A percentile compares a stretch with the other conserved stretches of the same genome.
phyloP scores from a whole-genome alignment of 2,329 filamentous ascomycete species.

The Diaporthe helianthi region DNA sequence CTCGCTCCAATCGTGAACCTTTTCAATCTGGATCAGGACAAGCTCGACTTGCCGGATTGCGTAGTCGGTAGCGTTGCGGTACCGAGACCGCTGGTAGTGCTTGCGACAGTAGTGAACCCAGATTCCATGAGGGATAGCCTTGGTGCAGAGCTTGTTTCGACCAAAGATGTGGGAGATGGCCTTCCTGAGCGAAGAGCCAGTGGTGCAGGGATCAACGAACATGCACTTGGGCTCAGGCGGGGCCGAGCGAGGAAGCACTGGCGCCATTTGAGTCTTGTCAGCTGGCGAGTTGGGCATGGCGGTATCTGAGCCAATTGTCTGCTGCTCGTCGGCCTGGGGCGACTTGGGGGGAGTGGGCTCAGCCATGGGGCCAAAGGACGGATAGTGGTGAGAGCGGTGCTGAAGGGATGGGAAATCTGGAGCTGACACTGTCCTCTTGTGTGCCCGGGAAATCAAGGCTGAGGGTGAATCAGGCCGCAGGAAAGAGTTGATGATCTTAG shows the following conservation, averaged over 20 bases:
- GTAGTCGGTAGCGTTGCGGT: conserved; percentile 69
- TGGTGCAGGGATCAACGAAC: conserved; percentile 64
- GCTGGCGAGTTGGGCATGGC: conserved; percentile 23
- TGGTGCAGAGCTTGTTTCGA: conserved; percentile 80
- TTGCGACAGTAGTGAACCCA: conserved; percentile 84
- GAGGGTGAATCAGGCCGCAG: conserved; percentile 37
- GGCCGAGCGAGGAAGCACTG: not conserved
- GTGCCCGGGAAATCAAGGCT: conserved; percentile 41
- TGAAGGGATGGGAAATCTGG: conserved; percentile 51
- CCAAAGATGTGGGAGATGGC: conserved; percentile 84
- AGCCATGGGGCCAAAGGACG: conserved; percentile 38
- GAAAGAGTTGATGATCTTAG: conserved; percentile 31
- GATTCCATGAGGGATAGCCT: conserved; percentile 70
- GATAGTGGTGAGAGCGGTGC: conserved; percentile 36
- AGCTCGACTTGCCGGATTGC: conserved; percentile 69
- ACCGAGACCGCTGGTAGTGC: conserved; percentile 79
- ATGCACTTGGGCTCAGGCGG: conserved; percentile 52
- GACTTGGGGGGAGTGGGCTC: conserved; percentile 41
- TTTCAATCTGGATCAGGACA: conserved; percentile 66
- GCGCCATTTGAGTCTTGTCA: not conserved
- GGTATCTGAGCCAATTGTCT: conserved; percentile 36
- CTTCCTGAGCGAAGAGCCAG: conserved; percentile 70
- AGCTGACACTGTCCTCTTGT: conserved; percentile 59
- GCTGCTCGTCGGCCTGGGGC: conserved; percentile 36
- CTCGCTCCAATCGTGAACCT: conserved; percentile 69